Evolutionary conservation across 2,329 filamentous ascomycete genomes (phyloP), one percentile per base, ranked within the genome.

Genomic region (Phyllosticta citriasiana): DNA sequence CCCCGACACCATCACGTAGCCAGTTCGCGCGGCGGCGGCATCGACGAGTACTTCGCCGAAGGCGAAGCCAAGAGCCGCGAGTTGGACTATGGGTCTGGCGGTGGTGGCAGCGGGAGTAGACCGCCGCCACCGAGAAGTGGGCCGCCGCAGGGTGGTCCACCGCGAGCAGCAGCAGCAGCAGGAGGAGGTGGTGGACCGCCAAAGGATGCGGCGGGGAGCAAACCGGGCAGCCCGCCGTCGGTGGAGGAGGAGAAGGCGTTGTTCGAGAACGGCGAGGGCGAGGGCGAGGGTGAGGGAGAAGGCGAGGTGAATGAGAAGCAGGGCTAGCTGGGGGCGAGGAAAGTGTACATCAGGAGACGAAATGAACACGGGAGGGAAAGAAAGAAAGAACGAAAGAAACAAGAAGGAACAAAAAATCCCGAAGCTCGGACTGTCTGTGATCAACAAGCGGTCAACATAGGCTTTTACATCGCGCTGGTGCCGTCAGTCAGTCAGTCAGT

Each of bases 41-140:
- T 78, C 63, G 76, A 78, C 63, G 76, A 76, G 55, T 78, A 77
- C 57, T 77, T 78, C 68, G 73, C 73, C 53, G 76, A 78, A 65
- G 76, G 75, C 53, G 76, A 78, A 65, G 67, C 73, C 66, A 77
- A 78, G 68, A 77, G 75, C 57, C 67, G 69, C 56, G 72, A 77
- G 65, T 65, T 76, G 53, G 76, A 78, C 57, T 72, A 67, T 65
- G 70, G 69, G 62, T 70, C 73, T 1, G 55, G 55, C 3, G 52
- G 60, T 9, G 33, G 19, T 22, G 19, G 55, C 6, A 25, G 33
- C 71, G 68, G 59, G 55, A 58, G 53, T 71, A 70, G 62, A 62
- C 71, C 73, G 26, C 74, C 74, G 25, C 73, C 73, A 25, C 73
- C 73, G 16, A 74, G 72, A 59, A 72, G 71, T 6, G 71, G 70